Conservation (phyloP, 169 alveolate species). For the Theileria sp. region DNA sequence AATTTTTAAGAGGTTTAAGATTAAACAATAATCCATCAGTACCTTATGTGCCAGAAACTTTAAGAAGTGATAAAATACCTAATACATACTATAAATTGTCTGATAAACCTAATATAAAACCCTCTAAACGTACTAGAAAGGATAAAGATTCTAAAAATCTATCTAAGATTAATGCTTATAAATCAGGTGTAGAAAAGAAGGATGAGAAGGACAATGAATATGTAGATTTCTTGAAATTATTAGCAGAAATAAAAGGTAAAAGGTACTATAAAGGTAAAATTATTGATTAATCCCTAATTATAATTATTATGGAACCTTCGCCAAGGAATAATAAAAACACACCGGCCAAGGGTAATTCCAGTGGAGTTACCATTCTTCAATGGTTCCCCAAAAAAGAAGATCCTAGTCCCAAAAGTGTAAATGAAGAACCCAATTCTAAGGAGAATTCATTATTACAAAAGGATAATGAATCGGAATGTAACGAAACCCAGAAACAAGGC, state of each 20-base stretch:
- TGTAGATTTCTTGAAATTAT: not conserved
- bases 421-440: not conserved
- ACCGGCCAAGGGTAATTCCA: conserved; percentile 18
- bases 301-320: not conserved
- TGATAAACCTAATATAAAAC: conserved; percentile 1
- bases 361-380: conserved; percentile 3
- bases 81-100: conserved; percentile 18
- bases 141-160: not conserved
- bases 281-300: not conserved
- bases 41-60: conserved; percentile 57
- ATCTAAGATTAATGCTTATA: not conserved
- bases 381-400: not conserved
- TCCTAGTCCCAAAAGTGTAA: not conserved
- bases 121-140: conserved; percentile 11
- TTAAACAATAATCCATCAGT: conserved; percentile 23
- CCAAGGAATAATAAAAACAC: conserved; percentile 4
- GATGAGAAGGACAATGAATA: not conserved
- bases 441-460: not conserved
- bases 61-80: conserved; percentile 50
- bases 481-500: not conserved
- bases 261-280: conserved; percentile 21
- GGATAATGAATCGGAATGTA: not conserved
- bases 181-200: not conserved
- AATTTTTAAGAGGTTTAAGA: conserved; percentile 39
- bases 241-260: conserved; percentile 17